Evolutionary conservation across 2,329 filamentous ascomycete genomes (phyloP), one percentile per base, ranked within the genome.

Genomic region (Grosmannia serpens): DNA sequence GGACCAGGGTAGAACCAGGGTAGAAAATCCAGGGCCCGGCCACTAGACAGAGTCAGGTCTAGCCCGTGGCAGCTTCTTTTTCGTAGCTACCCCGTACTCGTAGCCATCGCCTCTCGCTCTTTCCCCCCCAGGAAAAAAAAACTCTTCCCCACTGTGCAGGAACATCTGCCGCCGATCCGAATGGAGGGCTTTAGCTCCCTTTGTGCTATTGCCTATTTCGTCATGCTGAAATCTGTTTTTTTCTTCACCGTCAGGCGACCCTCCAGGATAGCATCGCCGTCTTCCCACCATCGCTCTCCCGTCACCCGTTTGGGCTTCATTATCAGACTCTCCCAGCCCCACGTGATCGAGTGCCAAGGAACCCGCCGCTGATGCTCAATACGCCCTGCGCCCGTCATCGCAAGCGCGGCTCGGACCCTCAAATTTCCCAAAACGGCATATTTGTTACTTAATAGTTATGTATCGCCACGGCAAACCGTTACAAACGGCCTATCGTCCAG

Each of bases 391-490:
- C 31, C 46, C 44, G 46, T 56, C 55, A 49, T 38, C 46, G 22
- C 35, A 47, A 53, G 47, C 33, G 31, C 31, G 24, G 49, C 26
- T 5, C 2, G 49, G 49, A 44, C 56, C 49, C 56, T 57, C 49
- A 53, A 53, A 57, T 57, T 46, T n/a, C 60, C 62, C 55, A 53
- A 62, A 60, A 33, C 17, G 58, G 62, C 4, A 59, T 55, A 55
- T 60, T 57, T 59, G 57, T 64, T 64, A 64, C 62, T 63, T 63
- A 64, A 64, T 61, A 35, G 58, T 64, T 64, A 64, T 61, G 61
- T 61, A 63, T 56, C 38, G 62, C 59, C 41, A 55, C 61, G 44
- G 55, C 57, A 58, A 55, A 49, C 59, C 58, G 57, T 62, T 62
- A 61, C 59, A 60, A 63, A 58, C 55, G 29, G 29, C 38, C 29